Evolutionary conservation across 2,329 filamentous ascomycete species (phyloP), one percentile per base, ranked within the genome.

Genomic region (Alternaria sp.): DNA sequence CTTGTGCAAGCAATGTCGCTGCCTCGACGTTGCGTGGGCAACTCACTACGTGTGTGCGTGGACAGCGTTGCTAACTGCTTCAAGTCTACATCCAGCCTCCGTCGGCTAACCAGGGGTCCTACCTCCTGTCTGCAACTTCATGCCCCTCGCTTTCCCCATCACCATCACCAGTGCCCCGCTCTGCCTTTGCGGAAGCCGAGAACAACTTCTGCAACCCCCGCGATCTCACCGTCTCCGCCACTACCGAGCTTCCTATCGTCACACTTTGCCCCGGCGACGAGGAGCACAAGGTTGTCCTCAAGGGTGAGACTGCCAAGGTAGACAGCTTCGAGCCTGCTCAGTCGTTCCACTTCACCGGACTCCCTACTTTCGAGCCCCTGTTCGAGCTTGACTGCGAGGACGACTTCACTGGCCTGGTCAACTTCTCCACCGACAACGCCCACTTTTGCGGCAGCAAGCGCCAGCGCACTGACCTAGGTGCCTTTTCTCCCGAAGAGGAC

Each of bases 351-450:
- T 83, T 86, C 69, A 80, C 82, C 60, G 87, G 87, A 23, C 85
- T 96, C 28, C 90, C 91, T 25, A 84, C 86, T 9, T 96, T 97
- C 71, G 92, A 96, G 79, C 91, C 93, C 69, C 88, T 96, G 70
- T 96, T 94, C 23, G 93, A 97, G 73, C 86, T 97, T 60, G 94
- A 97, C 79, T 93, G 92, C 1, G 94, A 97, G 74, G 93, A 96
- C 86, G 93, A 96, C 77, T 93, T 96, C 74, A 90, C 88, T 78
- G 87, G 87, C 59, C 86, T 96, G 9, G 89, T 93, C 67, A 89
- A 92, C 75, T 90, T 93, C 69, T 84, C 87, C 19, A 81, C 84
- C 43, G 82, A 86, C 52, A 89, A 90, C 79, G 82, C 87, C 12
- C 83, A 86, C 70, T 90, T 87, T 79, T 77, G 87, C 63, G 85